A percentile compares a stretch with the other conserved stretches of the same genome.
These are phyloP conservation scores for Phytopythium mirpurense DNA, from an alignment of 352 stramenopile genomes.

Conservation along the genomic window DNA sequence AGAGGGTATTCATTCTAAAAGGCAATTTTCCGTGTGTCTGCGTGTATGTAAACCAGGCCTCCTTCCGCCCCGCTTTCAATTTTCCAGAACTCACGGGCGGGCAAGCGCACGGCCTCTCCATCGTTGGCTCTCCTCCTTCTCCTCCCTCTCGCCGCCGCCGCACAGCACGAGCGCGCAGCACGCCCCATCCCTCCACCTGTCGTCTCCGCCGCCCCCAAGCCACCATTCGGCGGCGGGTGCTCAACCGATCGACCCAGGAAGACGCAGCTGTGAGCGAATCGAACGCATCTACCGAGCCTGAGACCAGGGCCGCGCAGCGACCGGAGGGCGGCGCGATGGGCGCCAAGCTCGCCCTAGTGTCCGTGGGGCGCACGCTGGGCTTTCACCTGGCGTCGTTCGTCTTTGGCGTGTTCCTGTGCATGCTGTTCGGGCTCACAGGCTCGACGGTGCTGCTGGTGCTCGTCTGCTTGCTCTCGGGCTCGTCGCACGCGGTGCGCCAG, in stretches of 20 bases:
- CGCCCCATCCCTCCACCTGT: neutral
- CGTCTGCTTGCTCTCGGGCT: conserved; percentile 45
- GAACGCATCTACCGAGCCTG: neutral
- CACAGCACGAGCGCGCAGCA: neutral
- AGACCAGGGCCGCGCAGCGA: neutral
- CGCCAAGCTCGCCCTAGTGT: conserved; percentile 19
- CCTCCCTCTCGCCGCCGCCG: neutral
- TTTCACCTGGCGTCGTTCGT: conserved; percentile 52
- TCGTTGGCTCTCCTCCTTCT: neutral
- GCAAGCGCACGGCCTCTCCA: neutral
- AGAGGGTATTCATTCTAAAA: neutral
- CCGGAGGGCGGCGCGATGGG: conserved; percentile 11
- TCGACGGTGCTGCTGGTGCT: conserved; percentile 33
- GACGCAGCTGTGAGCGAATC: neutral
- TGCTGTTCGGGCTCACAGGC: conserved; percentile 32
- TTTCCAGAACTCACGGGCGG: neutral
- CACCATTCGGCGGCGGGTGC: conserved; percentile 1
- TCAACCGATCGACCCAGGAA: neutral
- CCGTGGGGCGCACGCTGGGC: conserved; percentile 31
- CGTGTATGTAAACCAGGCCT: too few species aligned
- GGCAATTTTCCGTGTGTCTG: neutral
- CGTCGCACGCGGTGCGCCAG: conserved; percentile 25
- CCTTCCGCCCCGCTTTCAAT: neutral
- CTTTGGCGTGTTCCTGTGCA: conserved; percentile 30
- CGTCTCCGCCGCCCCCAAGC: neutral